These are phyloP conservation scores for Aureobasidium zeae DNA, from an alignment of 2,329 filamentous ascomycete genomes.

Conservation along the genomic window DNA sequence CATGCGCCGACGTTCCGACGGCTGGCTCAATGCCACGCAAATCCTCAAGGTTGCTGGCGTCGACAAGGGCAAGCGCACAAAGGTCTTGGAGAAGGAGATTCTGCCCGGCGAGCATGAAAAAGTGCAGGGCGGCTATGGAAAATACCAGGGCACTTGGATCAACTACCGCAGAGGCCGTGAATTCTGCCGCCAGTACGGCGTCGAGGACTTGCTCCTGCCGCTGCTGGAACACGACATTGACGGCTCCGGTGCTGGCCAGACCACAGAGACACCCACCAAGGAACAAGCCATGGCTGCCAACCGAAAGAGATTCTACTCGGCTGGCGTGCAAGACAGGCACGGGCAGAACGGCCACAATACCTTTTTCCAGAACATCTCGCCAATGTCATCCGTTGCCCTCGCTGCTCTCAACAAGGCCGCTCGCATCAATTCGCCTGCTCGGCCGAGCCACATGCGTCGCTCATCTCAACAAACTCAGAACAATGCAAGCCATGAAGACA, in stretches of 20 bases:
- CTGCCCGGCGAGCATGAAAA: constrained; percentile 95
- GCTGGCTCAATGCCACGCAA: constrained; percentile 96
- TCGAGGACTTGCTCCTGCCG: constrained; percentile 66
- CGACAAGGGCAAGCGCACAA: constrained; percentile 94
- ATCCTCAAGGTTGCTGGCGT: constrained; percentile 96
- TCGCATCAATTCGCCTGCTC: constrained; percentile 75
- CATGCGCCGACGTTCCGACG: constrained; percentile 90
- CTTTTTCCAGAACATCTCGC: constrained; percentile 95
- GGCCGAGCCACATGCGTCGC: constrained; percentile 58
- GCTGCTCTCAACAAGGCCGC: constrained; percentile 90
- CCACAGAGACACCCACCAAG: constrained; percentile 91
- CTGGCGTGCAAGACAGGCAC: constrained; percentile 55
- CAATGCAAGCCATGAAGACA: constrained; percentile 37
- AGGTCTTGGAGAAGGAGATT: constrained; percentile 96
- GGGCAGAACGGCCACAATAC: constrained; percentile 56
- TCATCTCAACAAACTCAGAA: constrained; percentile 55
- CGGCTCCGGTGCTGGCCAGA: constrained; percentile 60
- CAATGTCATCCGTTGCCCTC: constrained; percentile 83
- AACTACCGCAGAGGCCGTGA: constrained; percentile 85
- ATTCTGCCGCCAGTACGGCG: constrained; percentile 71
- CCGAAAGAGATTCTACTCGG: constrained; percentile 83
- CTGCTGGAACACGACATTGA: constrained; percentile 74
- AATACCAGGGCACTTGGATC: constrained; percentile 99
- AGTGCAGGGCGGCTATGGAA: constrained; percentile 95
- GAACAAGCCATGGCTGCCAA: constrained; percentile 94